These are phyloP conservation scores for Phytophthora europaea DNA, from an alignment of 352 stramenopile species.

Conservation along the genomic window DNA sequence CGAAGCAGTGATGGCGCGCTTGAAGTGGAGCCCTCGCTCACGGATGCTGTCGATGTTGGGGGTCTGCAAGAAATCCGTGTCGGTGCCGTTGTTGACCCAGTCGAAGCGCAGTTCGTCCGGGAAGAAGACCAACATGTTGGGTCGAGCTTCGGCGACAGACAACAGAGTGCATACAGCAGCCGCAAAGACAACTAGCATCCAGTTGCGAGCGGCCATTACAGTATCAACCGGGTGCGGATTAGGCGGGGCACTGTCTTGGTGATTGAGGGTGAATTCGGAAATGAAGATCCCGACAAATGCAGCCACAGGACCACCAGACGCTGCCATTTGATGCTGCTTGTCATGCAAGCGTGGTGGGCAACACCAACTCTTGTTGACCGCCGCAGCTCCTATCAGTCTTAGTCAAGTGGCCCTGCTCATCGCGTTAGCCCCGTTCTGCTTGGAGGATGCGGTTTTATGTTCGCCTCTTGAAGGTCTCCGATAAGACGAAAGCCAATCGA, in stretches of 20 bases:
- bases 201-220: slow-evolving; percentile 17
- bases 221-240: not conserved
- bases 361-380: not conserved
- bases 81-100: slow-evolving; percentile 48
- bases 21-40: slow-evolving; percentile 43
- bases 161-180: slow-evolving; percentile 1
- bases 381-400: not conserved
- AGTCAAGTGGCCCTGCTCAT: slow-evolving; percentile 2
- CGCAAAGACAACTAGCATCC: not conserved
- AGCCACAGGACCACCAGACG: slow-evolving; percentile 24
- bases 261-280: slow-evolving; percentile 19
- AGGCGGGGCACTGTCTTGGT: not conserved
- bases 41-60: slow-evolving; percentile 47
- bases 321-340: not conserved
- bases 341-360: not conserved
- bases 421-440: not conserved
- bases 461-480: slow-evolving; percentile 16
- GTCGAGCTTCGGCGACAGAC: slow-evolving; percentile 17
- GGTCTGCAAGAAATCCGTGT: slow-evolving; percentile 42
- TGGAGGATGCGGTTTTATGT: slow-evolving; percentile 23
- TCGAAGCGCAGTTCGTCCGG: slow-evolving; percentile 43
- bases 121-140: slow-evolving; percentile 52
- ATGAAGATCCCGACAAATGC: slow-evolving; percentile 14
- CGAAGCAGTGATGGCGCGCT: slow-evolving; percentile 40
- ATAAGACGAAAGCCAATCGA: slow-evolving; percentile 22